These are phyloP conservation scores for Aciculosporium take DNA, from an alignment of 2,329 filamentous ascomycete species.

Conservation along the genomic window DNA sequence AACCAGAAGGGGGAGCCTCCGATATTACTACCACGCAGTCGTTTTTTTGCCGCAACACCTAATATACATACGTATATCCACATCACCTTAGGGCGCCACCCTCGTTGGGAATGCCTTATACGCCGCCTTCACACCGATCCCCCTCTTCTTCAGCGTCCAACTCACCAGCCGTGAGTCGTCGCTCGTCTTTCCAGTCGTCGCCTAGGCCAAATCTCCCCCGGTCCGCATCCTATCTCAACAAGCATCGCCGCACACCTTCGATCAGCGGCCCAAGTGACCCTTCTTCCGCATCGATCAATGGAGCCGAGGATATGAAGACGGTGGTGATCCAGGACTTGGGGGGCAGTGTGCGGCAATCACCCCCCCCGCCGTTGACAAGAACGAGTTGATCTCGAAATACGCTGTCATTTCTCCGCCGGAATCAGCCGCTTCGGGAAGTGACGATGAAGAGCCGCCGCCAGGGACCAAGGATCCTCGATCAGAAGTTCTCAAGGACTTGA, in stretches of 20 bases:
- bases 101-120: conserved; percentile 64
- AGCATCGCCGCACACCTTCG: conserved; percentile 46
- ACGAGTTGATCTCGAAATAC: conserved; percentile 57
- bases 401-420: conserved; percentile 87
- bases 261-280: conserved; percentile 17
- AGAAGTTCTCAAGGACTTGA: conserved; percentile 50
- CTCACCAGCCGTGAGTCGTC: conserved; percentile 43
- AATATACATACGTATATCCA: conserved; percentile 2
- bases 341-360: conserved; percentile 61
- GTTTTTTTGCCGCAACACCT: neutral
- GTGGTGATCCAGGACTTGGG: conserved; percentile 31
- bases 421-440: conserved; percentile 65
- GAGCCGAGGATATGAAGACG: conserved; percentile 8
- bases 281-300: conserved; percentile 16
- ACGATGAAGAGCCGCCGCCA: conserved; percentile 53
- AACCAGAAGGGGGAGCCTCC: neutral
- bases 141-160: conserved; percentile 43
- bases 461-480: conserved; percentile 33
- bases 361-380: conserved; percentile 62
- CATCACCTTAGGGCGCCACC: conserved; percentile 10
- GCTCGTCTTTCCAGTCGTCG: conserved; percentile 39
- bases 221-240: conserved; percentile 51
- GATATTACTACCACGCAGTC: neutral
- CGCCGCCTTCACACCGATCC: conserved; percentile 57
- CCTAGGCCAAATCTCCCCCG: conserved; percentile 43